Evolutionary conservation across 176 grass and related monocot species (phyloP).

Genomic region (Tuctoria greenei): DNA sequence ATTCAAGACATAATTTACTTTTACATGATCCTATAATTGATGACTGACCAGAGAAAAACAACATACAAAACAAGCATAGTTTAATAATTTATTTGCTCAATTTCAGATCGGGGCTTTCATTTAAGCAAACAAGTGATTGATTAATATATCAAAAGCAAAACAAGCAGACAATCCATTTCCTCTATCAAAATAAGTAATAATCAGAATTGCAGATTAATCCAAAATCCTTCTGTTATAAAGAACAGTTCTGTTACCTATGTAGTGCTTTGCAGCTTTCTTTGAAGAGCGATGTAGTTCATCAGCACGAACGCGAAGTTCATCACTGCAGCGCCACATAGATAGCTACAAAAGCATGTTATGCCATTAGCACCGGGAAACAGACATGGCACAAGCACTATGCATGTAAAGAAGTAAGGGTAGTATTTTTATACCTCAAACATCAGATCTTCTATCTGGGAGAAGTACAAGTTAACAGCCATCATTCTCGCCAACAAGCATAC

Average conservation of each 20-base stretch:
- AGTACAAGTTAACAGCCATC: conserved; percentile 98
- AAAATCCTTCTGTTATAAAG: neutral
- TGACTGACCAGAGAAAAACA: neutral
- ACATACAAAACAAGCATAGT: neutral
- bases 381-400: neutral
- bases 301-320: conserved; percentile 70
- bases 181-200: conserved; percentile 18
- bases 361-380: conserved; percentile 17
- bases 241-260: conserved; percentile 71
- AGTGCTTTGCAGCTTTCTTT: conserved; percentile 79
- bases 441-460: conserved; percentile 94
- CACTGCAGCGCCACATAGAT: conserved; percentile 98
- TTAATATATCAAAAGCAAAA: conserved; percentile 19
- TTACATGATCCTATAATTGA: neutral
- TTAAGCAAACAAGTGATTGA: neutral
- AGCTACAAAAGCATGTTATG: conserved; percentile 56
- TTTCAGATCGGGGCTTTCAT: neutral
- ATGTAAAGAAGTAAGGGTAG: neutral
- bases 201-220: neutral
- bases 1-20: neutral
- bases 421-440: conserved; percentile 85
- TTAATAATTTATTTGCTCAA: neutral
- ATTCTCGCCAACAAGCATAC: conserved; percentile 96
- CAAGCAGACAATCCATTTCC: neutral
- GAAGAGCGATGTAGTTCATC: conserved; percentile 65